Base-by-base conservation (phyloP, 805 yeast species). In the Cyberlindnera saturnus region DNA sequence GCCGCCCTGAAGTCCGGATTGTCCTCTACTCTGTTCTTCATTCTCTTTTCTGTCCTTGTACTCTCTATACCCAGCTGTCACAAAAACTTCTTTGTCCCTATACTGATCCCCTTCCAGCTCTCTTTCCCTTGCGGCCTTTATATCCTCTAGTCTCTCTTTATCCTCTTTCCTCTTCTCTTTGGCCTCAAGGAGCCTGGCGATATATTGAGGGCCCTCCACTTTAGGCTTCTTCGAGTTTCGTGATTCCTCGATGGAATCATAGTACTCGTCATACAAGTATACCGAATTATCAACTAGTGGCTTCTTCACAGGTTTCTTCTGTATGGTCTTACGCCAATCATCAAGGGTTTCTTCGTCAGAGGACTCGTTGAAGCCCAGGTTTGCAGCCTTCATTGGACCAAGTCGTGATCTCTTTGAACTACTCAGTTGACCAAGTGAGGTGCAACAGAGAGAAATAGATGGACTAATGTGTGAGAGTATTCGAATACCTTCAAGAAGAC, bases 221-320 rank as follows among this genome's bases (percentile, higher is more conserved):
- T 13, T 32, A 5, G 26, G 37, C 43, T 9, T 44, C 38, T 42
- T 47, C n/a, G 26, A 47, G 9, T 49, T 41, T 41, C 47, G 41
- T n/a, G 42, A 39, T 40, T 49, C 45, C 51, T 42, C 50, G 31
- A n/a, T 6, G 4, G 60, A 57, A 34, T 74, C 81, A 43, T 69
- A 71, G 1, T 68, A 70, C 38, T 70, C 78, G 45, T 74, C 81
- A 47, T 71, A 75, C 13, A 62, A 66, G 46, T 65, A 71, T 3
- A 57, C 45, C 4, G 62, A 44, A 7, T 47, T 47, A 18, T 51
- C 51, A 23, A 45, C 50, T 5, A 33, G 30, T 9, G 34, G 38
- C 23, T 29, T 36, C 26, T n/a, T 17, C 13, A 13, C 16, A 7
- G 34, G 19, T 15, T 29, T 38, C 31, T 44, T 40, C 13, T 40